Evolutionary conservation across 371 early-diverging fungal genomes (phyloP).

Genomic region (Mucor lusitanicus): DNA sequence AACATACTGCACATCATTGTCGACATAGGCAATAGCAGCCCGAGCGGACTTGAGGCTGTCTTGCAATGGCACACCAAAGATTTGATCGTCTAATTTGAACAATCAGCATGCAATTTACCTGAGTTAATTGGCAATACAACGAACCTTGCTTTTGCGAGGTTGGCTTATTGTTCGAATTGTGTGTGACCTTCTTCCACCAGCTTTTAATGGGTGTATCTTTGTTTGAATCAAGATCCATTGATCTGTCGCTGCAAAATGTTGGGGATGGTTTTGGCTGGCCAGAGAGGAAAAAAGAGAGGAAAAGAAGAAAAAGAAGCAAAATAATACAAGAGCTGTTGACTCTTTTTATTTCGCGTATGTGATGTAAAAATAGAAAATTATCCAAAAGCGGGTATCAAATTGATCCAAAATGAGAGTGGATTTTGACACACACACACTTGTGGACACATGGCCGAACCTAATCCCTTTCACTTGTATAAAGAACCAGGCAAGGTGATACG

Average conservation of each 20-base stretch:
- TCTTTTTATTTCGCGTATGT: slow-evolving; percentile 6
- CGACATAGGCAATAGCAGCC: slow-evolving; percentile 33
- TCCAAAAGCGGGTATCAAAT: slow-evolving; percentile 5
- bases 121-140: neutral
- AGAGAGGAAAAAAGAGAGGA: slow-evolving; percentile 6
- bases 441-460: neutral
- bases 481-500: neutral
- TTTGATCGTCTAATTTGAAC: slow-evolving; percentile 12
- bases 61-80: slow-evolving; percentile 36
- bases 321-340: neutral
- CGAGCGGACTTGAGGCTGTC: slow-evolving; percentile 29
- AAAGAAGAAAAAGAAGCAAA: slow-evolving; percentile 11
- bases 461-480: neutral
- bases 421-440: neutral
- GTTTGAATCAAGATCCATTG: slow-evolving; percentile 18
- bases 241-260: neutral
- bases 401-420: neutral
- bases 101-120: neutral
- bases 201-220: slow-evolving; percentile 34
- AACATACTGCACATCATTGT: slow-evolving; percentile 25
- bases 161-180: slow-evolving; percentile 19
- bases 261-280: neutral
- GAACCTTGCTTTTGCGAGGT: slow-evolving; percentile 23
- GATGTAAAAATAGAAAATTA: slow-evolving; percentile 5
- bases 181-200: slow-evolving; percentile 34